Evolutionary conservation across 1,284 basidiomycete species (phyloP).

Genomic region (Butyriboletus appendiculatus): DNA sequence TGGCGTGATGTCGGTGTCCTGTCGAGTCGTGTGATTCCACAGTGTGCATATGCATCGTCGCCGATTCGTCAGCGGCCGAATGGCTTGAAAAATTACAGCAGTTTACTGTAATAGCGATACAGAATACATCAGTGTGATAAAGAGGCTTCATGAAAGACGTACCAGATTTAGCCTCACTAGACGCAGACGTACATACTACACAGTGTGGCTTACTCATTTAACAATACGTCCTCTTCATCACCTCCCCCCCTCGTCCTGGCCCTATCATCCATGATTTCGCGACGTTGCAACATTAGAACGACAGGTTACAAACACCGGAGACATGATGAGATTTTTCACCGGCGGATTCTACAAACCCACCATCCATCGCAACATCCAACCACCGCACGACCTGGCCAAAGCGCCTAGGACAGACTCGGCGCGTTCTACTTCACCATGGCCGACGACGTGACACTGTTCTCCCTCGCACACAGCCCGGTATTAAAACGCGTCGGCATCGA

Average conservation of each 20-base stretch:
- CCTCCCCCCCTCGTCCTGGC: background rate
- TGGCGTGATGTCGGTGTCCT: no score
- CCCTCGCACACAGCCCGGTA: background rate
- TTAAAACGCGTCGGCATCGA: background rate
- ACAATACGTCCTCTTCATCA: constrained; percentile 5
- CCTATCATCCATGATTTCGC: background rate
- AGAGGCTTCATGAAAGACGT: no score
- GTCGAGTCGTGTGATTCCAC: no score
- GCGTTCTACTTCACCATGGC: constrained; percentile 43
- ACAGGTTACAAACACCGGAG: constrained; percentile 57
- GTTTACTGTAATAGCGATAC: no score
- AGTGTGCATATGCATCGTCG: no score
- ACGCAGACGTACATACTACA: no score
- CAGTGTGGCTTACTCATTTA: no score
- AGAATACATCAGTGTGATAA: no score
- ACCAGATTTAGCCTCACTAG: no score
- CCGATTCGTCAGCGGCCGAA: no score
- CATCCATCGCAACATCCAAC: constrained; percentile 44
- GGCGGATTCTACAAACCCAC: constrained; percentile 50
- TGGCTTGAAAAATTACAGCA: no score
- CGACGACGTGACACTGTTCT: constrained; percentile 31
- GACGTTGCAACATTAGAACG: background rate
- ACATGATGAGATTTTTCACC: constrained; percentile 54
- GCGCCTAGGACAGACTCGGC: constrained; percentile 40
- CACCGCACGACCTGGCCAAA: constrained; percentile 45